Evolutionary conservation across 23 red algal genomes (phyloP).

Genomic region (Rhodosorus marinus): DNA sequence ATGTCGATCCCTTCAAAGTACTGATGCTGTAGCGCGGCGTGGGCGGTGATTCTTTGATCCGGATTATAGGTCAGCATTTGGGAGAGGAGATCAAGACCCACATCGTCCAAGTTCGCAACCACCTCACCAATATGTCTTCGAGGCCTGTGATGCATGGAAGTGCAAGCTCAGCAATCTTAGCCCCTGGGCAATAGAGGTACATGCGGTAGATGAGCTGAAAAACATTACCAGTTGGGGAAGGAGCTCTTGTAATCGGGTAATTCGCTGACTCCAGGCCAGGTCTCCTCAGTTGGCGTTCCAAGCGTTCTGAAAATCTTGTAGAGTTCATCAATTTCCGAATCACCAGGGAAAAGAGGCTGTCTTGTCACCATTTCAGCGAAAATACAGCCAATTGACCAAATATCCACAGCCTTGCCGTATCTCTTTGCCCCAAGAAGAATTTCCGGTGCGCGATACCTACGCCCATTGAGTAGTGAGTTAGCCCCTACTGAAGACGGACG

Average conservation of each 20-base stretch:
- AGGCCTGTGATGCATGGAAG: too few species aligned
- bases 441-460: slow-evolving; percentile 96
- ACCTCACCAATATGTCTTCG: slow-evolving; percentile 44
- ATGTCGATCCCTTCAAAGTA: too few species aligned
- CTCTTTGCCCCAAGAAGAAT: slow-evolving; percentile 81
- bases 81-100: slow-evolving; percentile 56
- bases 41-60: slow-evolving; percentile 54
- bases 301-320: slow-evolving; percentile 94
- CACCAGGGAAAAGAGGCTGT: slow-evolving; percentile 77
- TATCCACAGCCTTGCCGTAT: slow-evolving; percentile 87
- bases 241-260: slow-evolving; percentile 72
- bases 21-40: slow-evolving; percentile 53
- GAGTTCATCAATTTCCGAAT: slow-evolving; percentile 95
- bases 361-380: slow-evolving; percentile 95
- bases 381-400: slow-evolving; percentile 99
- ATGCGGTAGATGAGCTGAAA: not conserved
- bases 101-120: slow-evolving; percentile 34
- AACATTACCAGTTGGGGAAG: slow-evolving; percentile 97
- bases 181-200: not conserved
- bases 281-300: slow-evolving; percentile 73
- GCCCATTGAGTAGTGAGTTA: too few species aligned
- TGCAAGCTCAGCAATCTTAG: too few species aligned
- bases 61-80: slow-evolving; percentile 86
- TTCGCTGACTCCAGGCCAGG: slow-evolving; percentile 57
- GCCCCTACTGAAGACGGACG: not conserved